A percentile compares a stretch with the other conserved stretches of the same genome.
phyloP scores from a whole-genome alignment of 1,284 basidiomycete genomes.

The Cystobasidium sp. region DNA sequence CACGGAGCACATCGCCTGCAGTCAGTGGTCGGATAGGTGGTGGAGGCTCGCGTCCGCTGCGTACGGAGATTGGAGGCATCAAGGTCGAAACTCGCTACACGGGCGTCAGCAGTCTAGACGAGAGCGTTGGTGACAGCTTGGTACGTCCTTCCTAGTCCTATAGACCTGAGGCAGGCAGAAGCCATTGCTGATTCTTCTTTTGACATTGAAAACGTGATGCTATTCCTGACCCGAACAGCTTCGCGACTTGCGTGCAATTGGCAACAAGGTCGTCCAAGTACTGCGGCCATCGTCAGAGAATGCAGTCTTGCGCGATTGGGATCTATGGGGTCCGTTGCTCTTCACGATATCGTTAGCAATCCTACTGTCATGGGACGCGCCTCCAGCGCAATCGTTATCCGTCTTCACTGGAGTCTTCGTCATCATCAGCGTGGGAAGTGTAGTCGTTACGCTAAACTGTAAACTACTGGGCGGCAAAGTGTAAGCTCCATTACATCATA shows the following conservation, averaged over 20 bases:
- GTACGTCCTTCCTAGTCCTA: conserved; percentile 62
- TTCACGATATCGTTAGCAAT: conserved; percentile 81
- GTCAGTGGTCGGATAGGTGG: conserved; percentile 17
- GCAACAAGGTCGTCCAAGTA: conserved; percentile 87
- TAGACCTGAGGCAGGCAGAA: background rate
- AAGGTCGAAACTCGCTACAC: conserved; percentile 84
- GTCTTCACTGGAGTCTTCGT: conserved; percentile 90
- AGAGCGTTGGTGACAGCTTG: conserved; percentile 84
- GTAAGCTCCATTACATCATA: conserved; percentile 61
- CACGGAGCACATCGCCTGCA: conserved; percentile 55
- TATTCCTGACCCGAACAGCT: background rate
- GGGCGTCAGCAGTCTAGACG: conserved; percentile 80
- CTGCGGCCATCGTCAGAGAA: conserved; percentile 77
- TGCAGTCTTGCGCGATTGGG: conserved; percentile 68
- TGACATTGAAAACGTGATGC: background rate
- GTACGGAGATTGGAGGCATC: conserved; percentile 68
- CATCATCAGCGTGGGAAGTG: conserved; percentile 83
- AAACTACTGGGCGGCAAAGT: conserved; percentile 95
- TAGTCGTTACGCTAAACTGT: conserved; percentile 88
- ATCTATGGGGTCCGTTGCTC: conserved; percentile 44
- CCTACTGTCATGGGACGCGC: conserved; percentile 85
- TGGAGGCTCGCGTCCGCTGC: conserved; percentile 18
- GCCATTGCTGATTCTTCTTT: background rate
- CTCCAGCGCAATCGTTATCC: conserved; percentile 76
- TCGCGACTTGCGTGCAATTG: conserved; percentile 66